Evolutionary conservation across 345 rosid genomes (phyloP), one percentile per base, ranked within the genome.

Genomic region (Excoecaria agallocha): DNA sequence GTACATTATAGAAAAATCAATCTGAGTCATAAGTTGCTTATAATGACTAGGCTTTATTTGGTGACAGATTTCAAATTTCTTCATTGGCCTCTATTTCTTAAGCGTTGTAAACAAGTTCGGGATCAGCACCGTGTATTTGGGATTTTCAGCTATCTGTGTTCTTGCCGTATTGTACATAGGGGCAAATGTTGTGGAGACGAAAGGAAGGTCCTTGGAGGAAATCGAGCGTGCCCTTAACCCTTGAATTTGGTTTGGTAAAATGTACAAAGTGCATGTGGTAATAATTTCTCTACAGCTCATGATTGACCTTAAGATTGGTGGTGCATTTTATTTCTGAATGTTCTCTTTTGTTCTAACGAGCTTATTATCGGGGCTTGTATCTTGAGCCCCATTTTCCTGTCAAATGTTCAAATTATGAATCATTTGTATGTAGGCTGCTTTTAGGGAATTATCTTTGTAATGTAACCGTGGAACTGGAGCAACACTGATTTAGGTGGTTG

Each of bases 151-250:
- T 16, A 71, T 96, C 72, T 93, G 99, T 68, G 74, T 96, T 64
- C 93, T 93, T 63, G 98, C 96, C 0, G 93, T 91, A 61, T 55
- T 91, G 77, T 93, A 93, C 90, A 85, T 95, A 82, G 84, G 88
- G 12, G 84, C 87, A 59, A 90, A 91, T 45, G 92, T 95, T 0
- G 94, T 95, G 8, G 99, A 95, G 80, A 95, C 99, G 1, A 95
- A 95, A 87, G 99, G 99, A 56, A 82, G 96, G 24, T 95, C 99
- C 22, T 81, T 95, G 74, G 99, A 93, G 83, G 97, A 95, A 77
- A 93, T 95, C 64, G 99, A 95, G 86, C 93, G 80, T 5, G 98
- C 93, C 59, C 92, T 95, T 49, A 90, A 74, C 63, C 81, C 89
- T 0, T 75, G 82, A 22, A 57, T 60, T 62, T 89, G 84, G 88